Percentiles rank a stretch among this genome's conserved stretches.
These are phyloP conservation scores for Conringia planisiliqua DNA, from an alignment of 345 rosid species.

Conservation along the genomic window DNA sequence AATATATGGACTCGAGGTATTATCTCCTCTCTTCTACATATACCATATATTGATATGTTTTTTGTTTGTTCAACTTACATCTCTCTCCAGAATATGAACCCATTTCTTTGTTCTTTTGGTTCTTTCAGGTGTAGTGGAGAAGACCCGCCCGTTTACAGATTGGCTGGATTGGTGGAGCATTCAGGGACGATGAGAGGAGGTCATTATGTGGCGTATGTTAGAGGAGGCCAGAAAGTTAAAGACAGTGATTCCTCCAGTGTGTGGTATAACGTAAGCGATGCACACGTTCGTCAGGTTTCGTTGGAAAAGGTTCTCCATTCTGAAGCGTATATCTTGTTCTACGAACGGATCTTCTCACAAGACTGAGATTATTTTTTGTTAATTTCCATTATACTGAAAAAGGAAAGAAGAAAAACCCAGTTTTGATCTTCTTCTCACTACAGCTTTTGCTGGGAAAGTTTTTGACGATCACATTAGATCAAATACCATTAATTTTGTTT, in stretches of 20 bases:
- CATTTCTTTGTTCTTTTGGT: not conserved
- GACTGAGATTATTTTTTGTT: slow-evolving; percentile 18
- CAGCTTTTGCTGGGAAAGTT: slow-evolving; percentile 17
- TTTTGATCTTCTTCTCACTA: slow-evolving; percentile 19
- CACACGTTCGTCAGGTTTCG: slow-evolving; percentile 61
- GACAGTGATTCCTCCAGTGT: slow-evolving; percentile 32
- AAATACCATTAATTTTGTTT: slow-evolving; percentile 24
- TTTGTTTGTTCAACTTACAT: not conserved
- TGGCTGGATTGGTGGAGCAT: slow-evolving; percentile 88
- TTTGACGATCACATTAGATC: slow-evolving; percentile 33
- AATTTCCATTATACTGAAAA: slow-evolving; percentile 25
- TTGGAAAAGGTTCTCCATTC: slow-evolving; percentile 72
- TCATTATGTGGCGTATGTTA: slow-evolving; percentile 84
- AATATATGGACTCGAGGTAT: slow-evolving; percentile 81
- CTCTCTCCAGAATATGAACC: not conserved
- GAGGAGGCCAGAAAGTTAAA: slow-evolving; percentile 45
- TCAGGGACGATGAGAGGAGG: slow-evolving; percentile 91
- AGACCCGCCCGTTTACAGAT: slow-evolving; percentile 46
- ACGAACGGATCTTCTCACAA: slow-evolving; percentile 42
- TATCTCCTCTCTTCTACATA: slow-evolving; percentile 1
- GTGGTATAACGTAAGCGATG: slow-evolving; percentile 79
- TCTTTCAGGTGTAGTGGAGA: slow-evolving; percentile 41
- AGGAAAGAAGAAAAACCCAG: slow-evolving; percentile 3
- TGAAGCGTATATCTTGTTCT: slow-evolving; percentile 93
- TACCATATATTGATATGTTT: not conserved